Evolutionary conservation across 176 grass and related monocot genomes (phyloP), one percentile per base, ranked within the genome.

Genomic region (Canna indica): DNA sequence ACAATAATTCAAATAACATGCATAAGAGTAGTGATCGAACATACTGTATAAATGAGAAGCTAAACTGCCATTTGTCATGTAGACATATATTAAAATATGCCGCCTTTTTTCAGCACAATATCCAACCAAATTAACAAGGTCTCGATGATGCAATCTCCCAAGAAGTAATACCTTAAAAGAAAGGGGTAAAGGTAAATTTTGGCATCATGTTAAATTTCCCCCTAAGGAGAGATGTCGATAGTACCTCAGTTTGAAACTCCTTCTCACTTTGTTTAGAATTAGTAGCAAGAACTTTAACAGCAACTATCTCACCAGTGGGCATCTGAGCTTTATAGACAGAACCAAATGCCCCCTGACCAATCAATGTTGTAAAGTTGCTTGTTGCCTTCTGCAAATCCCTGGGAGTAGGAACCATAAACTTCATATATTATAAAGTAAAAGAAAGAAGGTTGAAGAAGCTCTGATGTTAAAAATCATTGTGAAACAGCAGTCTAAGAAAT

Each of bases 101-200:
- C 93, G 86, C 60, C 84, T 86, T 74, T 99, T 99, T 34, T 99
- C 94, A 65, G 84, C 82, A 80, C 89, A 99, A 79, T 99, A 99
- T 20, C 94, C 94, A 68, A 99, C 84, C 86, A 99, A 85, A 85
- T 99, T 99, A 11, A 99, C 89, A 79, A 99, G 86, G 73, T 99
- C 93, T 76, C 94, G 85, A 54, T 99, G 94, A 77, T 99, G 94
- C 67, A 99, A 82, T 47, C 94, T 83, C 48, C 94, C 89, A 69
- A 99, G 88, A 79, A 99, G 89, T 61, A 87, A 65, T 52, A 99
- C 94, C 94, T 93, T 56, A 70, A 84, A 81, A 85, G 72, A 69
- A 75, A 32, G 73, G 25, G 64, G 31, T 39, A 75, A 71, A 15
- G 70, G 48, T 44, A 36, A 31, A 18, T 36, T n/a, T 39, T 45